These are phyloP conservation scores for Aureobasidium lini DNA, from an alignment of 2,329 filamentous ascomycete species.

Conservation along the genomic window DNA sequence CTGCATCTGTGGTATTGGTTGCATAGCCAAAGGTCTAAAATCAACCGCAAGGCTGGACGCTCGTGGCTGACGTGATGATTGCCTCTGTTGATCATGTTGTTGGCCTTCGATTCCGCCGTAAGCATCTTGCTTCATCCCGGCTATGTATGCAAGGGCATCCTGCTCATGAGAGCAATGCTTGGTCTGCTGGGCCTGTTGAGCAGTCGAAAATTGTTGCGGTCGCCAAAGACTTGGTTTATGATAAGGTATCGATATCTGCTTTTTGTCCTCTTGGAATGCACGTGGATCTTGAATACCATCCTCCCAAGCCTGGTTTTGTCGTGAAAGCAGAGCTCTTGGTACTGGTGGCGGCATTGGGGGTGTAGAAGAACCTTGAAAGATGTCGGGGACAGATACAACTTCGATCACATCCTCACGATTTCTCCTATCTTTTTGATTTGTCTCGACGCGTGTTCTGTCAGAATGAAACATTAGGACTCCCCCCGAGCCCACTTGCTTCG, in stretches of 20 bases:
- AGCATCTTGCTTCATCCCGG: not conserved
- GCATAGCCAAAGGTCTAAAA: too few species aligned
- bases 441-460: not conserved
- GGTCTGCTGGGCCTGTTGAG: not conserved
- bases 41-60: too few species aligned
- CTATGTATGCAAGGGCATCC: not conserved
- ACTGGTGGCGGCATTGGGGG: not conserved
- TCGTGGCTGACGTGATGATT: too few species aligned
- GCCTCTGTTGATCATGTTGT: too few species aligned
- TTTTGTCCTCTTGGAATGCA: not conserved
- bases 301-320: too few species aligned
- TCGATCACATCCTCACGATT: not conserved
- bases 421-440: not conserved
- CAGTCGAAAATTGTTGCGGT: not conserved
- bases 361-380: too few species aligned
- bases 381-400: not conserved
- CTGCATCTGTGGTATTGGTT: too few species aligned
- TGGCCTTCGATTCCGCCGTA: too few species aligned
- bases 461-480: not conserved
- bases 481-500: not conserved
- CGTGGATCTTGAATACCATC: too few species aligned
- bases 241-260: not conserved
- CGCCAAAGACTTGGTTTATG: not conserved
- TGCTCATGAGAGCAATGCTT: not conserved
- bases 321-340: not conserved